Conservation (phyloP, 75 land plant genomes). For the Cupressus sempervirens region DNA sequence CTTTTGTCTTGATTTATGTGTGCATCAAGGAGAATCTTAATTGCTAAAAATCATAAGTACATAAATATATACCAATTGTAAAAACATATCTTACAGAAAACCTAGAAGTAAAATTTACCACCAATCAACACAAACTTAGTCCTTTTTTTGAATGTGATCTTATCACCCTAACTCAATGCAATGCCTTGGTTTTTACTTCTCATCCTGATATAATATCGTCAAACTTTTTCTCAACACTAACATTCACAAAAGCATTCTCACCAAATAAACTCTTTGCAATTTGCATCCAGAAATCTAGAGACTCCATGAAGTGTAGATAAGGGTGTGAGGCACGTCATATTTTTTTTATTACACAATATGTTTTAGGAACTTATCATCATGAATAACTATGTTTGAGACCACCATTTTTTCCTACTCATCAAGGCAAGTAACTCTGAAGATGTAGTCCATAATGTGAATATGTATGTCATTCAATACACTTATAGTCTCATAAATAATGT, state of each 20-base stretch:
- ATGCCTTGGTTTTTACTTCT: conserved; percentile 94
- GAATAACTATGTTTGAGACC: conserved; percentile 73
- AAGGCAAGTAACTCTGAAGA: conserved; percentile 77
- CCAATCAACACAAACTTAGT: conserved; percentile 16
- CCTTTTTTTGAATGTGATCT: conserved; percentile 89
- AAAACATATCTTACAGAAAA: background rate
- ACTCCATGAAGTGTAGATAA: conserved; percentile 83
- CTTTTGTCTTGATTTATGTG: too few relatives aligned
- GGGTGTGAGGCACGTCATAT: conserved; percentile 92
- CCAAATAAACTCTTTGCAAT: conserved; percentile 92
- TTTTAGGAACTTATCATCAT: conserved; percentile 74
- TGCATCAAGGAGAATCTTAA: too few relatives aligned
- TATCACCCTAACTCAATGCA: conserved; percentile 91
- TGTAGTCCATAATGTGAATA: conserved; percentile 96
- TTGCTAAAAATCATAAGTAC: background rate
- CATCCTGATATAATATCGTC: conserved; percentile 83
- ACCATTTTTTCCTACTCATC: conserved; percentile 99
- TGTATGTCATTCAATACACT: conserved; percentile 91
- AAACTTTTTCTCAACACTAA: conserved; percentile 78
- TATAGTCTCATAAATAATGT: conserved; percentile 91
- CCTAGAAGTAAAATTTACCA: background rate
- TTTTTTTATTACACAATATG: conserved; percentile 86
- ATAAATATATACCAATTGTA: background rate
- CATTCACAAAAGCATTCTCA: conserved; percentile 89
- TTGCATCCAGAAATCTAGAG: conserved; percentile 89